Percentiles rank a stretch among this genome's conserved stretches.
These are phyloP conservation scores for Solanum clarkiae DNA, from an alignment of 257 asterid genomes.

Conservation along the genomic window DNA sequence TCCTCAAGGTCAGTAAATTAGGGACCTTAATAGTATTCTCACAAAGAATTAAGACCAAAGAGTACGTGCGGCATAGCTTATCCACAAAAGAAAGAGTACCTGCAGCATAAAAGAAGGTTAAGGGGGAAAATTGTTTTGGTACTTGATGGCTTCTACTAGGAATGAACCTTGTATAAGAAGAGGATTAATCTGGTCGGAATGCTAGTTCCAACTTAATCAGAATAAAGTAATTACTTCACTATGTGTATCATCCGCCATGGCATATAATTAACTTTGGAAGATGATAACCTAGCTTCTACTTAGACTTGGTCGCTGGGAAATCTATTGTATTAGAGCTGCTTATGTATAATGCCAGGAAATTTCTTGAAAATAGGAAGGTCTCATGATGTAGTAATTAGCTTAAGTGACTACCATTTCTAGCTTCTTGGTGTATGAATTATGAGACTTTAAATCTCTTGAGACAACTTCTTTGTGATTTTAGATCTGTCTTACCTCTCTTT, in stretches of 20 bases:
- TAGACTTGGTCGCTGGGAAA: not conserved
- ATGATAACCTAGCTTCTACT: not conserved
- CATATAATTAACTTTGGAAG: not conserved
- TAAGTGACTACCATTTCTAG: not conserved
- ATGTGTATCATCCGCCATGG: not conserved
- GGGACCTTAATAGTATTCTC: not conserved
- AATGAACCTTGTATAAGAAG: not conserved
- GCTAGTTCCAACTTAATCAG: not conserved
- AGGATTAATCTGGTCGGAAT: not conserved
- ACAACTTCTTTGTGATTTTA: not conserved
- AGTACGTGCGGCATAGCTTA: not conserved
- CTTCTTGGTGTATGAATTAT: not conserved
- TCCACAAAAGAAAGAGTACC: not conserved
- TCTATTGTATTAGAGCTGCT: not conserved
- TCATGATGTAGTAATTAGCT: not conserved
- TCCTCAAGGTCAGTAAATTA: not conserved
- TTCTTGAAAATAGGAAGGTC: not conserved
- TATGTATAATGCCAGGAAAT: not conserved
- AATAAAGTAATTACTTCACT: not conserved
- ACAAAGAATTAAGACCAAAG: not conserved
- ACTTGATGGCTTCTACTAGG: not conserved
- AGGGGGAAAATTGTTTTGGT: not conserved
- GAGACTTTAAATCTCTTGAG: not conserved
- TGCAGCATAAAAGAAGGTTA: not conserved
- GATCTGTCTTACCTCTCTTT: not conserved